phyloP scores from a whole-genome alignment of 2,329 filamentous ascomycete genomes.

The Epichloe bromicola region DNA sequence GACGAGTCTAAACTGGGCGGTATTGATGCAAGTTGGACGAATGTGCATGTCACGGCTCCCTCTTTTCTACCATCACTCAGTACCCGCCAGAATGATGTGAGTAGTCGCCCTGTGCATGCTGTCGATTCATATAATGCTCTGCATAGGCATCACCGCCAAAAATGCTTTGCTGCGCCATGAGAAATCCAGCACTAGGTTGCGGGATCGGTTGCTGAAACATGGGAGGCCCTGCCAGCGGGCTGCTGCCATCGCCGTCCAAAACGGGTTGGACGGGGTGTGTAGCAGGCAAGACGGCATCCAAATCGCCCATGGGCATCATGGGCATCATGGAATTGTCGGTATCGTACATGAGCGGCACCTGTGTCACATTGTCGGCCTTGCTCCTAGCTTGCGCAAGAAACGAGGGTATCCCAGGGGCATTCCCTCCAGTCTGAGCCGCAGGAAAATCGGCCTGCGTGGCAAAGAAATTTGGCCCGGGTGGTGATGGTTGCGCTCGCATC shows the following conservation, averaged over 20 bases:
- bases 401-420: conserved; percentile 15
- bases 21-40: too few species aligned
- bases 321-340: conserved; percentile 10
- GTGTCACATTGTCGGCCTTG: conserved; percentile 8
- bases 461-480: neutral
- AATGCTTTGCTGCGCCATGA: conserved; percentile 11
- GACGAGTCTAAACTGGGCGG: too few species aligned
- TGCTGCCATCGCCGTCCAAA: conserved; percentile 3
- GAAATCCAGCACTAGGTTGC: conserved; percentile 8
- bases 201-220: conserved; percentile 12
- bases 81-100: conserved; percentile 8
- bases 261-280: conserved; percentile 6
- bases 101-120: conserved; percentile 6
- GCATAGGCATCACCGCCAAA: conserved; percentile 11
- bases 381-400: conserved; percentile 16
- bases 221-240: conserved; percentile 5
- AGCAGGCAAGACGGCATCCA: conserved; percentile 10
- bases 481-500: neutral
- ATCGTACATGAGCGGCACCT: conserved; percentile 11
- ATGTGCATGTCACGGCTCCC: neutral
- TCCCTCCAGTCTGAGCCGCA: conserved; percentile 6
- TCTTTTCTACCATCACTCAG: neutral
- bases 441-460: neutral
- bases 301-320: conserved; percentile 9
- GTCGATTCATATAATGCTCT: conserved; percentile 9